Evolutionary conservation across 1,139 yeast species (phyloP), one percentile per base, ranked within the genome.

Genomic region (Suhomyces ambrosiae): DNA sequence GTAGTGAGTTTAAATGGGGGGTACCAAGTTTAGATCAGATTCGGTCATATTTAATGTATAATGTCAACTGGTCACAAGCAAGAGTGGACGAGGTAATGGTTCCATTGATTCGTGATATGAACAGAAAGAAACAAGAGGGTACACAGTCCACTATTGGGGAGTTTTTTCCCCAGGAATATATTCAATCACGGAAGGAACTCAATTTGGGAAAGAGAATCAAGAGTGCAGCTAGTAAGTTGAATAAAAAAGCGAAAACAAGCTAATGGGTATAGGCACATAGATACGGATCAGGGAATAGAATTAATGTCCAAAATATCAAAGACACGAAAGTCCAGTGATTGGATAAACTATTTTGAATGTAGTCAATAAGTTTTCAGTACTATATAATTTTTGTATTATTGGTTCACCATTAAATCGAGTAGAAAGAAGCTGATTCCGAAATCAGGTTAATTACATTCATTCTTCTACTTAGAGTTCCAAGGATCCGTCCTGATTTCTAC

Each of bases 1-100:
- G 68, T 28, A 84, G 89, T 0, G 72, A 75, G 33, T 90, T 94
- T 61, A 76, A 77, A 39, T 94, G 98, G 98, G 97, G 97, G 0
- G 67, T 71, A 2, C 97, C 97, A 0, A 87, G 87, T 55, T 62
- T 90, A 42, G 97, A 90, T 50, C 80, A 80, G 47, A 68, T 94
- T 34, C 64, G 97, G 26, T 71, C 79, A 0, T 90, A 76, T 51
- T 65, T 94, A 56, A 76, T 77, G 74, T 70, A 65, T 31, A 78
- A 79, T 37, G 80, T 89, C n/a, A 89, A 90, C 3, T 94, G 99
- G 97, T 63, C 78, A 2, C 81, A 79, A 50, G 80, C 74, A 10
- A 73, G 78, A 42, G 83, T 89, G 2, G 96, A 92, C 54, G 94
- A 88, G 53, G 82, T 89, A 5, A 68, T 94, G 60, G 74, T 90